Evolutionary conservation across 768 basidiomycete genomes (phyloP), one percentile per base, ranked within the genome.

Genomic region (Termitomyces sp.): DNA sequence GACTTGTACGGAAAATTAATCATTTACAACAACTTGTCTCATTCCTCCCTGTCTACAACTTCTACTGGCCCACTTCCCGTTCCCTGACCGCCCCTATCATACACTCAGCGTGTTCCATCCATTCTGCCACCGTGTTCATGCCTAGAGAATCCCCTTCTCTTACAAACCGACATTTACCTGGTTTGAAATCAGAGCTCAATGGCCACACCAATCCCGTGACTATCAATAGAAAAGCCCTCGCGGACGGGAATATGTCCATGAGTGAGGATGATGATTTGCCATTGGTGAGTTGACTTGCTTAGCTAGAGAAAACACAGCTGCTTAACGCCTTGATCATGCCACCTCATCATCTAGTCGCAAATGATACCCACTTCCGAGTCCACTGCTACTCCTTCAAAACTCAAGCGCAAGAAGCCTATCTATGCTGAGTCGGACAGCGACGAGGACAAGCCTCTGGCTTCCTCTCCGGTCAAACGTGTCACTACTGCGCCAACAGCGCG

Each of bases 201-300:
- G 75, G 76, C 51, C 68, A 64, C 56, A 56, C 61, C 62, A 68
- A 62, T 58, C 60, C 57, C 64, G 68, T 72, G 63, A 71, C 69
- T 69, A 69, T 69, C 60, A 79, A 79, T 61, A 73, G 75, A 58
- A 82, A 83, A 62, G 74, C 76, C 49, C 76, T 76, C 65, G 72
- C 72, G 26, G 70, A 70, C 24, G 72, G 74, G 56, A 72, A 75
- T 56, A 73, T 66, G 51, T 75, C 78, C 26, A 81, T 86, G 80
- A 88, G 86, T 61, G 87, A 88, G 58, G 87, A 84, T 52, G 85
- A 86, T 47, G 86, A 90, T 64, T 70, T 84, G 70, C 88, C 88
- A 46, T 75, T 90, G 69, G 90, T 92, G 70, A 63, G 82, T 76
- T 46, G 60, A 57, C 29, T 13, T 47, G 29, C 31, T 48, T 65